Percentiles rank a stretch among this genome's conserved stretches.
Conservation (phyloP, 192 early-diverging fungal species). For the Entophlyctis luteolus region DNA sequence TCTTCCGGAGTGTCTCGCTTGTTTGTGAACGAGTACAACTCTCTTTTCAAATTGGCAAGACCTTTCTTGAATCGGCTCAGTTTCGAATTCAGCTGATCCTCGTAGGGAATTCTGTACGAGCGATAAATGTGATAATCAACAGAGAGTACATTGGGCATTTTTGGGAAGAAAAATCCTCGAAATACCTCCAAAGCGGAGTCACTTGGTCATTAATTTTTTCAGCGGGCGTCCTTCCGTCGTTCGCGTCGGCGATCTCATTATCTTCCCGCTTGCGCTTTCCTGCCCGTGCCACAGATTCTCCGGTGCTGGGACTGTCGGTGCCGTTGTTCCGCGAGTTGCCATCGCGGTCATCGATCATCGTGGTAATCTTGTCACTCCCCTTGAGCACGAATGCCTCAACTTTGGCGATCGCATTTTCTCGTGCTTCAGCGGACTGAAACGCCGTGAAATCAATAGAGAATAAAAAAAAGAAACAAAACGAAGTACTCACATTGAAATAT, state of each 20-base stretch:
- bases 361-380: neutral
- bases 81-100: constrained; percentile 57
- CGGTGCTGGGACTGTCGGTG: too few species aligned
- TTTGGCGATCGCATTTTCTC: neutral
- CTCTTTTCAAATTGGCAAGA: constrained; percentile 37
- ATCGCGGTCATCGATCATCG: neutral
- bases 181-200: constrained; percentile 58
- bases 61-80: constrained; percentile 30
- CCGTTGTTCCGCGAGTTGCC: constrained; percentile 8
- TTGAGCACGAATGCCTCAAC: constrained; percentile 20
- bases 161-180: constrained; percentile 23
- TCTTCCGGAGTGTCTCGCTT: constrained; percentile 28
- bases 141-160: neutral
- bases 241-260: neutral
- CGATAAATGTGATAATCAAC: neutral
- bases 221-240: constrained; percentile 49
- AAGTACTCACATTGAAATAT: constrained; percentile 3
- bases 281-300: too few species aligned
- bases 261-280: neutral
- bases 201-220: constrained; percentile 68
- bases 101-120: constrained; percentile 48
- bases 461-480: neutral
- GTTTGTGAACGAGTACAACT: constrained; percentile 19
- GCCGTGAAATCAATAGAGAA: neutral
- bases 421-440: neutral